These are phyloP conservation scores for Colletotrichum zoysiae DNA, from an alignment of 2,329 filamentous ascomycete genomes.

Conservation along the genomic window DNA sequence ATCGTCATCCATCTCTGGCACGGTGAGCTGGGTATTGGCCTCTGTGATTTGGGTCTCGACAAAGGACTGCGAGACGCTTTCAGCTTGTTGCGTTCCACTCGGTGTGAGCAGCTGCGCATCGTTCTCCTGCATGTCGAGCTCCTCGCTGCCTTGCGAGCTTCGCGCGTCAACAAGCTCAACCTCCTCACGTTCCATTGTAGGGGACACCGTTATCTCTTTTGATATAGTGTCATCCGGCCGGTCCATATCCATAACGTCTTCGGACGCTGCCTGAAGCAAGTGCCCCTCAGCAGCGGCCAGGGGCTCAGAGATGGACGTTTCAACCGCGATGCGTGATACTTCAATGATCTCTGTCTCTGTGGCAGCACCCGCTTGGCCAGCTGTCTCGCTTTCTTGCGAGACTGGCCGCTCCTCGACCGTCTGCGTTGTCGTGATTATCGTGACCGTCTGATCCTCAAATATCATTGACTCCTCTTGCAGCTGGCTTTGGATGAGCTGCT, in stretches of 20 bases:
- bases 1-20: background rate
- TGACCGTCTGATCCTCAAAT: constrained; percentile 52
- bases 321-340: constrained; percentile 10
- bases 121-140: constrained; percentile 7
- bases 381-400: background rate
- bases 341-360: background rate
- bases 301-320: background rate
- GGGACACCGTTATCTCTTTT: constrained; percentile 11
- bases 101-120: constrained; percentile 19
- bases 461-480: constrained; percentile 48
- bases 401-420: background rate
- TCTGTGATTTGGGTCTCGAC: constrained; percentile 35
- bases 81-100: constrained; percentile 27
- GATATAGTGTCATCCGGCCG: constrained; percentile 1
- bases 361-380: background rate
- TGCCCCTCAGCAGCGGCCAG: background rate
- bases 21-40: constrained; percentile 16
- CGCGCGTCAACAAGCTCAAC: constrained; percentile 4
- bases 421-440: constrained; percentile 1
- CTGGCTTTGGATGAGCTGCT: constrained; percentile 32
- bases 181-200: constrained; percentile 22
- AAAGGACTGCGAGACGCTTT: constrained; percentile 11
- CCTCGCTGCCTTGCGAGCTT: constrained; percentile 2
- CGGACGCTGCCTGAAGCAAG: background rate
- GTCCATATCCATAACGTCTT: constrained; percentile 35